Evolutionary conservation across 495 filamentous ascomycete genomes (phyloP), one percentile per base, ranked within the genome.

Genomic region (Aspergillus carlsbadensis): DNA sequence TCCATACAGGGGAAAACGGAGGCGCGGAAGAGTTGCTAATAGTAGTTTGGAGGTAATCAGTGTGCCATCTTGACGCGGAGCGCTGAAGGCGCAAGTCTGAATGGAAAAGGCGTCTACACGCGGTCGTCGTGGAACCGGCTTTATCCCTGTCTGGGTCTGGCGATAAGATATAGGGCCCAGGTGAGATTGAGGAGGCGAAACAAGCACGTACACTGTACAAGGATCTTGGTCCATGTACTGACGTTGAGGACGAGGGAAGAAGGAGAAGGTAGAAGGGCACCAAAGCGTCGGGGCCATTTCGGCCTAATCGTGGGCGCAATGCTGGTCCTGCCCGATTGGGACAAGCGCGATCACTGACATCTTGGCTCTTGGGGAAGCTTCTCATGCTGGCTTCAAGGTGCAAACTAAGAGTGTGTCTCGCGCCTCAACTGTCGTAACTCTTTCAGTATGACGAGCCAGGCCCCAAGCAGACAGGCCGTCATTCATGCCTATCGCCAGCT

Each of bases 401-500:
- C n/a, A n/a, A n/a, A n/a, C n/a, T n/a, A n/a, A n/a, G n/a, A n/a
- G n/a, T n/a, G n/a, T n/a, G n/a, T n/a, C n/a, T n/a, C n/a, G n/a
- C n/a, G n/a, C n/a, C n/a, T n/a, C n/a, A n/a, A n/a, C n/a, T n/a
- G n/a, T n/a, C n/a, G n/a, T n/a, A n/a, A n/a, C n/a, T n/a, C n/a
- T n/a, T n/a, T n/a, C n/a, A 56, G 10, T n/a, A 31, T 3, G n/a
- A 29, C 31, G 15, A 47, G 40, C 11, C 17, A 1, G 14, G 57
- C 41, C 20, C 58, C 63, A 49, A 57, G 61, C 41, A 54, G 52
- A 26, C 59, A 56, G 43, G 71, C 84, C 13, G 67, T 96, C 43
- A 61, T 90, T 39, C 77, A 84, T 64, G 85, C 91, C 39, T 98
- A 98, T 73, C 87, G 94, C 52, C 76, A 83, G 34, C 78, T 98